These are phyloP conservation scores for Starmerella sirachaensis DNA, from an alignment of 805 yeast genomes.

Conservation along the genomic window DNA sequence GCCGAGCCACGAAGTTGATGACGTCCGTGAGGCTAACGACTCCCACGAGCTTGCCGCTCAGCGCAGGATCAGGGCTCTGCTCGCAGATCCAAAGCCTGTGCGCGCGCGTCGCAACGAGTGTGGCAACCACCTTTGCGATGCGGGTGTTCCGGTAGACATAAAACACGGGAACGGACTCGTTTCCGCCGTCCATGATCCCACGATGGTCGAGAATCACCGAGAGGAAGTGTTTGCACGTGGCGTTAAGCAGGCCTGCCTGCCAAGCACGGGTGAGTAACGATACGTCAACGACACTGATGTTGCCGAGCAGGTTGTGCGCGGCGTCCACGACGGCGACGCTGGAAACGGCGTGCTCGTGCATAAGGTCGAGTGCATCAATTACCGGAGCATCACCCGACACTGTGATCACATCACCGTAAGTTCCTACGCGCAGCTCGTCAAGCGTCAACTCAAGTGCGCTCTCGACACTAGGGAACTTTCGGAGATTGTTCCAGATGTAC, in stretches of 20 bases:
- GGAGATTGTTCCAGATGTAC: constrained; percentile 85
- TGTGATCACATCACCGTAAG: constrained; percentile 52
- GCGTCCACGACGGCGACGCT: constrained; percentile 88
- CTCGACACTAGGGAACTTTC: constrained; percentile 74
- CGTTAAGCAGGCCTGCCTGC: constrained; percentile 68
- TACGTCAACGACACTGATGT: constrained; percentile 90
- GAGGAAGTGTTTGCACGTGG: constrained; percentile 77
- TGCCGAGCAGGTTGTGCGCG: constrained; percentile 65
- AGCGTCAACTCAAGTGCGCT: constrained; percentile 49
- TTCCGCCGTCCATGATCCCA: constrained; percentile 77
- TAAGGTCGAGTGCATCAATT: constrained; percentile 73
- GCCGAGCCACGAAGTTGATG: constrained; percentile 64
- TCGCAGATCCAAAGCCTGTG: constrained; percentile 50
- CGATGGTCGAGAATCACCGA: constrained; percentile 74
- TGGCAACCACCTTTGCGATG: constrained; percentile 81
- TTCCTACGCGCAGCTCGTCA: constrained; percentile 64
- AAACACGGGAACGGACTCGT: constrained; percentile 93
- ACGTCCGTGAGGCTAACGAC: constrained; percentile 89
- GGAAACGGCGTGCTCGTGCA: constrained; percentile 74
- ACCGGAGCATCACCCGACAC: constrained; percentile 78
- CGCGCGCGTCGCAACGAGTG: constrained; percentile 86
- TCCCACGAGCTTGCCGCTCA: constrained; percentile 70
- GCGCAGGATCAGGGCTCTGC: constrained; percentile 23
- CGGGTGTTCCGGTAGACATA: constrained; percentile 74
- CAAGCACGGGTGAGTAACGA: constrained; percentile 77